phyloP scores from a whole-genome alignment of 345 rosid species.

The Corchorus olitorius region DNA sequence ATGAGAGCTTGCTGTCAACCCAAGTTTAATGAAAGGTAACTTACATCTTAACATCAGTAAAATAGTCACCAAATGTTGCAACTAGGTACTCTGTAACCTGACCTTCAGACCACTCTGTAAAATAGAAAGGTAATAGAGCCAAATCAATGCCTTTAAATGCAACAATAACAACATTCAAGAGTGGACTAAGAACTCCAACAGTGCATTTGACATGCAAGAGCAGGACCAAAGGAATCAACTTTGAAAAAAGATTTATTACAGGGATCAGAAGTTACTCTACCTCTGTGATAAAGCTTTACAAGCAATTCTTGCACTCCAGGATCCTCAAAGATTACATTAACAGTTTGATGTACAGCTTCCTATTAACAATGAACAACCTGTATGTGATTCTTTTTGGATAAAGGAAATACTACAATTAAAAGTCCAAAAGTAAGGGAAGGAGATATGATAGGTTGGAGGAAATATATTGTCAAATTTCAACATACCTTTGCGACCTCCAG shows the following conservation, averaged over 20 bases:
- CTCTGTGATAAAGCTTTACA: constrained; percentile 93
- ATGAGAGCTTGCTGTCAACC: not conserved
- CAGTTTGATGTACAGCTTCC: constrained; percentile 96
- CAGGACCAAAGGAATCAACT: not conserved
- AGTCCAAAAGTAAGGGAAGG: not conserved
- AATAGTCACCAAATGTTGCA: constrained; percentile 95
- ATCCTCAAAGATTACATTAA: constrained; percentile 90
- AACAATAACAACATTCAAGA: not conserved
- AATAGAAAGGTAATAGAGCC: constrained; percentile 27
- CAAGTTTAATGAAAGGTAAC: constrained; percentile 31
- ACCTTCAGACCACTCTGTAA: constrained; percentile 95
- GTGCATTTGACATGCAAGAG: not conserved
- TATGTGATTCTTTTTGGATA: not conserved
- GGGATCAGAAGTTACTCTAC: constrained; percentile 32
- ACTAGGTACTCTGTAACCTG: constrained; percentile 93
- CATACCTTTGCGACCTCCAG: constrained; percentile 93
- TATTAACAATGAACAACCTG: constrained; percentile 37
- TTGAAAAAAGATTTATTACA: not conserved
- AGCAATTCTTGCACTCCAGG: constrained; percentile 97
- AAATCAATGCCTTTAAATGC: constrained; percentile 14
- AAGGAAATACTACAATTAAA: not conserved
- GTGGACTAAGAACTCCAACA: not conserved
- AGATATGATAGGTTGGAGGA: too few species aligned
- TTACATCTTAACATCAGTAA: constrained; percentile 94
- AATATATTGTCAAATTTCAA: not conserved